Evolutionary conservation across 2,329 filamentous ascomycete species (phyloP).

Genomic region (Microdochium trichocladiopsis): DNA sequence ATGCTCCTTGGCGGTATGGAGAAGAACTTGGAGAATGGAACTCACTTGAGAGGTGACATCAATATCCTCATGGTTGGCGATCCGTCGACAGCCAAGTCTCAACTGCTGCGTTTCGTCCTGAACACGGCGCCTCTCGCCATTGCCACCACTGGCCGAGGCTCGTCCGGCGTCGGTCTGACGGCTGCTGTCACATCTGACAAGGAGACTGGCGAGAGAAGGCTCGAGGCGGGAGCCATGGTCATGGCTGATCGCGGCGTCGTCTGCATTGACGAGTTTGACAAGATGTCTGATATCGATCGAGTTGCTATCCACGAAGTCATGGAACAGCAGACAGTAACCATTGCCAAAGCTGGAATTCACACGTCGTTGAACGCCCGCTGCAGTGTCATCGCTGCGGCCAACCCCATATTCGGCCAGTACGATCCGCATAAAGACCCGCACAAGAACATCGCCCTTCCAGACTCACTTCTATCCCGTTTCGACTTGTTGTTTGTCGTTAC

Average conservation of each 20-base stretch:
- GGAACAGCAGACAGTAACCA: constrained; percentile 99
- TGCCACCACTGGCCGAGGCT: constrained; percentile 92
- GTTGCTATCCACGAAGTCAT: constrained; percentile 99
- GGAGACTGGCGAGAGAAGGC: constrained; percentile 87
- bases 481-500: constrained; percentile 97
- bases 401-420: constrained; percentile 97
- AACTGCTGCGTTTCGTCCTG: constrained; percentile 89
- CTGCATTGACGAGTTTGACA: constrained; percentile 99
- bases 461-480: constrained; percentile 95
- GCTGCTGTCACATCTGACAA: constrained; percentile 95
- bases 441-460: constrained; percentile 94
- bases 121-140: constrained; percentile 96
- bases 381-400: constrained; percentile 92
- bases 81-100: constrained; percentile 97
- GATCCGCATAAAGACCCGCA: constrained; percentile 98
- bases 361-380: constrained; percentile 95
- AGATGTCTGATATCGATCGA: constrained; percentile 97
- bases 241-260: constrained; percentile 94
- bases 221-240: constrained; percentile 98
- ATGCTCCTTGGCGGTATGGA: constrained; percentile 95
- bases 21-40: constrained; percentile 97
- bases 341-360: constrained; percentile 97
- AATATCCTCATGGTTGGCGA: constrained; percentile 99
- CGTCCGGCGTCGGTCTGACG: constrained; percentile 94
- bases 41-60: constrained; percentile 95